Evolutionary conservation across 768 basidiomycete genomes (phyloP).

Genomic region (Suillus bovinus): DNA sequence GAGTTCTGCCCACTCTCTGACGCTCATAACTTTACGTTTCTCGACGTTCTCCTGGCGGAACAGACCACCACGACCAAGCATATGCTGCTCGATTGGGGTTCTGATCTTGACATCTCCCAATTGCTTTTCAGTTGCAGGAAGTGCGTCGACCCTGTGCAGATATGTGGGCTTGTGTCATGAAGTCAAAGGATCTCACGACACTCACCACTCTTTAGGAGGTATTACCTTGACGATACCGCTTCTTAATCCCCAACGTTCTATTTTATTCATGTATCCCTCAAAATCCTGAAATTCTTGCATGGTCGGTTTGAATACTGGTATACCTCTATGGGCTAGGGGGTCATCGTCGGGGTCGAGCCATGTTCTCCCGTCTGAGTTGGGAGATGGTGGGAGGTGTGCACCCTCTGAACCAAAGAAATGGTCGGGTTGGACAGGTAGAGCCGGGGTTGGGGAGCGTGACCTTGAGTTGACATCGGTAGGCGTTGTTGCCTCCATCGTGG

Average conservation of each 20-base stretch:
- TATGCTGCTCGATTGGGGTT: constrained; percentile 91
- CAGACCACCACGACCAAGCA: constrained; percentile 82
- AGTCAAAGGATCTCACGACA: constrained; percentile 14
- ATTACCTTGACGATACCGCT: constrained; percentile 97
- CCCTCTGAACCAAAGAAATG: constrained; percentile 74
- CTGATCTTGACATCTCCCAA: constrained; percentile 77
- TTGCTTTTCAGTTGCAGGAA: constrained; percentile 73
- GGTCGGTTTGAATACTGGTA: constrained; percentile 94
- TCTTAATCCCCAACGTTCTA: constrained; percentile 87
- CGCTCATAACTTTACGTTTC: constrained; percentile 79
- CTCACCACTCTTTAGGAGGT: constrained; percentile 92
- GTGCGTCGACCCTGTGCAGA: constrained; percentile 57
- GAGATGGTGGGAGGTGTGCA: constrained; percentile 52
- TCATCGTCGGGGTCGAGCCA: constrained; percentile 83
- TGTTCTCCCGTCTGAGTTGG: constrained; percentile 57
- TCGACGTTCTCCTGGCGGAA: constrained; percentile 92
- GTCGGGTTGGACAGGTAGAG: constrained; percentile 67
- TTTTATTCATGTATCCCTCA: constrained; percentile 82
- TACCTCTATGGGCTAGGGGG: constrained; percentile 80
- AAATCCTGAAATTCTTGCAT: constrained; percentile 93
- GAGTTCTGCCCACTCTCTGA: constrained; percentile 85
- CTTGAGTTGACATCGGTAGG: constrained; percentile 14
- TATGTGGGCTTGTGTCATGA: constrained; percentile 18
- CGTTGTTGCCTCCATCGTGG: constrained; percentile 23
- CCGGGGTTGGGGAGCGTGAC: constrained; percentile 55